These are phyloP conservation scores for Stachybotrys elegans DNA, from an alignment of 2,329 filamentous ascomycete species.

Conservation along the genomic window DNA sequence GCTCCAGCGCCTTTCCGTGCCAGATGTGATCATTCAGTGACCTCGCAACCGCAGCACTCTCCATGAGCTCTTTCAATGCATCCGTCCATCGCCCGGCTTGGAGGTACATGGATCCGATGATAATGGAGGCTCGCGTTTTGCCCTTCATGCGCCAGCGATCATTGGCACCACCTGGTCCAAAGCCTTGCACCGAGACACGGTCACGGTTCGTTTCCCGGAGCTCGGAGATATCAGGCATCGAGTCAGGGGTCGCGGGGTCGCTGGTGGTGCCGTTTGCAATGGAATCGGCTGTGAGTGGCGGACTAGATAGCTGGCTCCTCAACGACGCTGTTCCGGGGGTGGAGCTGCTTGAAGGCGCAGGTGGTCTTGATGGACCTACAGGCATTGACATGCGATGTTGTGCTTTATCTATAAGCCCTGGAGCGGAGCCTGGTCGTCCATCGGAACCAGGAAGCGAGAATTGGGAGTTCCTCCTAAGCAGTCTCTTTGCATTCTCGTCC, in stretches of 20 bases:
- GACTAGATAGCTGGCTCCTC: conserved; percentile 42
- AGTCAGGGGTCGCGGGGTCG: conserved; percentile 36
- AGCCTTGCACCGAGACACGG: conserved; percentile 62
- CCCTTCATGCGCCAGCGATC: conserved; percentile 77
- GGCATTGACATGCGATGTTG: conserved; percentile 79
- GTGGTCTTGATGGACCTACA: conserved; percentile 48
- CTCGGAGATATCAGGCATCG: conserved; percentile 34
- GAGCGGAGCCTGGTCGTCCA: conserved; percentile 49
- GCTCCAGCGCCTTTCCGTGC: conserved; percentile 92
- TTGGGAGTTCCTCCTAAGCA: conserved; percentile 51
- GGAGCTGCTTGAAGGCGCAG: conserved; percentile 38
- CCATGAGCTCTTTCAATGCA: conserved; percentile 75
- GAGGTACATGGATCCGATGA: conserved; percentile 81
- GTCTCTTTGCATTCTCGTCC: conserved; percentile 29
- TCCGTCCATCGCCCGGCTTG: conserved; percentile 88
- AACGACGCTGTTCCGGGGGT: conserved; percentile 44
- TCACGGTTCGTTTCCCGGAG: conserved; percentile 48
- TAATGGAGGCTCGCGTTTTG: conserved; percentile 71
- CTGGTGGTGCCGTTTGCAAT: conserved; percentile 30
- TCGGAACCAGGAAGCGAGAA: conserved; percentile 34
- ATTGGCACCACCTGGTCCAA: conserved; percentile 64
- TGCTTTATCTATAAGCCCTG: conserved; percentile 51
- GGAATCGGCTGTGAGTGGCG: conserved; percentile 44
- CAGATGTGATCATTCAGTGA: conserved; percentile 88
- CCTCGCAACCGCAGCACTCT: conserved; percentile 72